phyloP scores from a whole-genome alignment of 352 stramenopile genomes.

The Globisporangium uncinulatum region DNA sequence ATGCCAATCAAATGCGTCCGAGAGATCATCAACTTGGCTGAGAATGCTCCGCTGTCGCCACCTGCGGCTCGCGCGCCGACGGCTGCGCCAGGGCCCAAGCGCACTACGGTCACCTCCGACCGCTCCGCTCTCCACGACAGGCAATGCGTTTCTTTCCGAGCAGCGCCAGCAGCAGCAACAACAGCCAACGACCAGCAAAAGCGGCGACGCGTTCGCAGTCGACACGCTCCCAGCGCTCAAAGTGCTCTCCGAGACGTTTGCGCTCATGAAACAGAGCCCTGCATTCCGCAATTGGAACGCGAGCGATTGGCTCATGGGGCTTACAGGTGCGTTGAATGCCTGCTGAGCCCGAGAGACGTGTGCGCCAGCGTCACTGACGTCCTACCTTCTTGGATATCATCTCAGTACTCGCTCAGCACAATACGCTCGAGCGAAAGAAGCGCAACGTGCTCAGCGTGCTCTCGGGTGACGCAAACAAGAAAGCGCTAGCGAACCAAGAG shows the following conservation, averaged over 20 bases:
- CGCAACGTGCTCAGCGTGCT: slow-evolving; percentile 17
- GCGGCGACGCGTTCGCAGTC: slow-evolving; percentile 33
- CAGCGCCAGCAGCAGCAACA: neutral
- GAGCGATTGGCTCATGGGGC: slow-evolving; percentile 74
- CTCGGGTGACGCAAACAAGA: slow-evolving; percentile 23
- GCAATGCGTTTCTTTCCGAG: neutral
- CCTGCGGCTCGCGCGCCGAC: too few species aligned
- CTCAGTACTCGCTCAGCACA: slow-evolving; percentile 59
- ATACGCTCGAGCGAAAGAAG: slow-evolving; percentile 33
- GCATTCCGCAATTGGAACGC: slow-evolving; percentile 67
- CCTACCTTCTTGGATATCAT: neutral
- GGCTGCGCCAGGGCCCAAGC: too few species aligned
- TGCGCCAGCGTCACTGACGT: too few species aligned
- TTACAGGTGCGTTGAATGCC: slow-evolving; percentile 28
- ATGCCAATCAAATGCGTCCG: too few species aligned
- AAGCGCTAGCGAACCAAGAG: slow-evolving; percentile 14
- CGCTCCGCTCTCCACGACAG: too few species aligned
- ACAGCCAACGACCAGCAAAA: neutral
- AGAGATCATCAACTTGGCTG: too few species aligned
- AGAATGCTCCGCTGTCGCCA: too few species aligned
- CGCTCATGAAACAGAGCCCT: slow-evolving; percentile 47
- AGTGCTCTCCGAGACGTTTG: slow-evolving; percentile 65
- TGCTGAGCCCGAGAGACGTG: neutral
- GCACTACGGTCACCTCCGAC: too few species aligned
- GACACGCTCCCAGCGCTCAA: slow-evolving; percentile 73